phyloP scores from a whole-genome alignment of 225 moss, liverwort and hornwort genomes.

The Pseudisothecium myosuroides region DNA sequence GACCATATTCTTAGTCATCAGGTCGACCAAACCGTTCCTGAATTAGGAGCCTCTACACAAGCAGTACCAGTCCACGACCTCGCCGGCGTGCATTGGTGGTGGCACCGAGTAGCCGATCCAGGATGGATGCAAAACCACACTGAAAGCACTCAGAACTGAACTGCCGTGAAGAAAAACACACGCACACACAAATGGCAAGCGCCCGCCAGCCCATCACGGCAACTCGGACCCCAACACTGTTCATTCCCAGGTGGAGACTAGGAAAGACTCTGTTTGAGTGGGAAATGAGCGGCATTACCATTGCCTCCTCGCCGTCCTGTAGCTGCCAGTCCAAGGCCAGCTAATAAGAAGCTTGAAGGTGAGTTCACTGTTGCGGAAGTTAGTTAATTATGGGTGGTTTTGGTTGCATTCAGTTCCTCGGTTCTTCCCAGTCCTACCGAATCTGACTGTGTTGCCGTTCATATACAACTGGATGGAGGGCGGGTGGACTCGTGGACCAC shows the following conservation, averaged over 20 bases:
- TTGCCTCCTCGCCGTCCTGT: not conserved
- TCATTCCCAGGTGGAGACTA: not conserved
- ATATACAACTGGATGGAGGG: not conserved
- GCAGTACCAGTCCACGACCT: not conserved
- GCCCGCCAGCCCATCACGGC: not conserved
- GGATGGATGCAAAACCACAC: not conserved
- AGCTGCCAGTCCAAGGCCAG: not conserved
- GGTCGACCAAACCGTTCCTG: not conserved
- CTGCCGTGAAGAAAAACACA: not conserved
- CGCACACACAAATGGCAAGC: not conserved
- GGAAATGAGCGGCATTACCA: not conserved
- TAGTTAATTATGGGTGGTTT: not conserved
- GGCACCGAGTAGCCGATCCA: not conserved
- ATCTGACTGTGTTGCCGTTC: not conserved
- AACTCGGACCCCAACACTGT: not conserved
- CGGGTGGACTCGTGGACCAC: not conserved
- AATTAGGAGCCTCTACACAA: not conserved
- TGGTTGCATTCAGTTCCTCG: not conserved
- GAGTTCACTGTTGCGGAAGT: not conserved
- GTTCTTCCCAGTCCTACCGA: not conserved
- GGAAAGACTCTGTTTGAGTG: not conserved
- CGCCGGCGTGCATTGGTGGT: not conserved
- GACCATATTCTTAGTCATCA: not conserved
- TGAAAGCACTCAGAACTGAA: no score
- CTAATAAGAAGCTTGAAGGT: not conserved